Evolutionary conservation across 257 asterid species (phyloP), one percentile per base, ranked within the genome.

Genomic region (Solanum acaule): DNA sequence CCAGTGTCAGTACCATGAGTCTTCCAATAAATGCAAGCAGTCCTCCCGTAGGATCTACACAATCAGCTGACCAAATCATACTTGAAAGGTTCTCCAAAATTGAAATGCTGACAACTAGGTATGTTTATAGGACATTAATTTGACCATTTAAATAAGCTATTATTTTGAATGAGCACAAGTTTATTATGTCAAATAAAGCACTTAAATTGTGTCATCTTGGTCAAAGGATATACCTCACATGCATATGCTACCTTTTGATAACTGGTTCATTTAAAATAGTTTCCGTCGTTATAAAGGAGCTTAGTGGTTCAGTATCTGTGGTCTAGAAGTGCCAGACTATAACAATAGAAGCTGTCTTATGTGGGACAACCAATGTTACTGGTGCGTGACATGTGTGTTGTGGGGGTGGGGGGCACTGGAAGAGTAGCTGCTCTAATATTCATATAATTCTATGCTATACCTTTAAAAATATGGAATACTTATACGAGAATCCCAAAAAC

Each of bases 51-150:
- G 98, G 99, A 63, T 87, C 88, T 91, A 94, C 94, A 70, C 84
- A 94, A 85, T 91, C 90, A 90, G 94, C 95, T 72, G 99, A 96
- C 90, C 98, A 94, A 86, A 78, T 86, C 78, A 77, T 93, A 87
- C 95, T 96, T 40, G 98, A 96, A 87, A 92, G 98, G 89, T 96
- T 97, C 92, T 93, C 98, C 27, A 96, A 96, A 91, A 94, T 97
- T 73, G 98, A 97, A 88, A 78, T 87, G 90, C 93, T 95, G 86
- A 85, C 98, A 67, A 63, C 88, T 88, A 97, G 99, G 99, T 97
- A 96, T 87, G 75, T 59, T 77, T 88, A 40, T 75, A 46, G 29
- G 68, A 44, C 89, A 70, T n/a, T 61, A 27, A 38, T 42, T 67
- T 85, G 20, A 29, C 61, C 18, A 23, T 61, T 65, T 42, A 25